phyloP scores from a whole-genome alignment of 2,329 filamentous ascomycete genomes.

The Diaporthe sp. region DNA sequence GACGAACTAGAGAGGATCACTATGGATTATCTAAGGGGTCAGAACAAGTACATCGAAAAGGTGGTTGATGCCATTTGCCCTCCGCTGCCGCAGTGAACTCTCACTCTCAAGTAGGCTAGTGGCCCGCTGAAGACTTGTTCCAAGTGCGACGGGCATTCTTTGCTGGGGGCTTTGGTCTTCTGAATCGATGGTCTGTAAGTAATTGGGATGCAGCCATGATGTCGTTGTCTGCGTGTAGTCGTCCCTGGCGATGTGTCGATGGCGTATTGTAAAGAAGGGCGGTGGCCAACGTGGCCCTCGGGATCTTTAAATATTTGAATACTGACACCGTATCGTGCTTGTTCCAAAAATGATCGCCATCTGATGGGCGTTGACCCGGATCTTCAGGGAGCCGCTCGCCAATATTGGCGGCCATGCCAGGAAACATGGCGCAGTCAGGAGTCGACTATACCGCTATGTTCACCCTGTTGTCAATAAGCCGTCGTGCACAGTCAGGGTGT shows the following conservation, averaged over 20 bases:
- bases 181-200: not conserved
- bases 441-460: not conserved
- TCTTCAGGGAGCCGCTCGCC: not conserved
- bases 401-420: not conserved
- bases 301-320: not conserved
- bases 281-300: not conserved
- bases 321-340: not conserved
- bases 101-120: not conserved
- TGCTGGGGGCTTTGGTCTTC: not conserved
- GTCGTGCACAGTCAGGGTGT: not conserved
- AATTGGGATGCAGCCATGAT: not conserved
- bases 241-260: not conserved
- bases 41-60: not conserved
- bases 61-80: not conserved
- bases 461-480: not conserved
- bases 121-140: not conserved
- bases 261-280: accelerated
- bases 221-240: not conserved
- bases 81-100: not conserved
- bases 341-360: not conserved
- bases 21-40: not conserved
- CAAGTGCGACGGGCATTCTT: not conserved
- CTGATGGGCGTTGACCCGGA: not conserved
- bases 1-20: not conserved
- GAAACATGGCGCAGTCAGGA: not conserved